phyloP scores from a whole-genome alignment of 176 grass and related monocot genomes.

The Eleusine indica region DNA sequence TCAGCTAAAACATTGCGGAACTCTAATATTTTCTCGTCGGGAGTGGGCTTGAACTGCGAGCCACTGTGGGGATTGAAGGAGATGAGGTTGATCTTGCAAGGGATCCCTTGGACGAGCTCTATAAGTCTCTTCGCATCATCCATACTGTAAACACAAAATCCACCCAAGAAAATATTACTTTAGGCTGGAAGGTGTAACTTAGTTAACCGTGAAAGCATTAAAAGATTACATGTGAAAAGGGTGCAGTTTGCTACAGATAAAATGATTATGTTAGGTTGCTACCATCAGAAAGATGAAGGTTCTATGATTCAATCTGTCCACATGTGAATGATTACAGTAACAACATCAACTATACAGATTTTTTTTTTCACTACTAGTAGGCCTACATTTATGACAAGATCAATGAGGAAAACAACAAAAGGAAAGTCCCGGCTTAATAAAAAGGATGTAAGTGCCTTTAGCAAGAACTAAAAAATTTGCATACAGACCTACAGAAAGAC shows the following conservation, averaged over 20 bases:
- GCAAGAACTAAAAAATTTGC: neutral
- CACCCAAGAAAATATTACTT: neutral
- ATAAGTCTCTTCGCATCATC: conserved; percentile 88
- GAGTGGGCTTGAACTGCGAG: conserved; percentile 82
- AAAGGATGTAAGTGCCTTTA: neutral
- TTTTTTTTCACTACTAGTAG: neutral
- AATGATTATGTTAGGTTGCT: neutral
- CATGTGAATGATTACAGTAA: neutral
- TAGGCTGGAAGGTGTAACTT: neutral
- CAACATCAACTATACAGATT: neutral
- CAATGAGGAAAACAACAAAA: neutral
- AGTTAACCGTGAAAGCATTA: conserved; percentile 1
- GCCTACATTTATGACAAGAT: neutral
- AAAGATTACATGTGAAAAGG: neutral
- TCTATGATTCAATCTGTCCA: neutral
- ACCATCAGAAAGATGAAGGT: neutral
- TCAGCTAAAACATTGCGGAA: conserved; percentile 82
- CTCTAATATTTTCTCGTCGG: conserved; percentile 78
- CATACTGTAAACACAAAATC: conserved; percentile 49
- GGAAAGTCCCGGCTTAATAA: neutral
- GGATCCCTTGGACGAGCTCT: conserved; percentile 69
- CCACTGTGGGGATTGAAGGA: conserved; percentile 89
- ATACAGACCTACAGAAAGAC: conserved; percentile 1
- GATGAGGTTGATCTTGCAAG: conserved; percentile 95
- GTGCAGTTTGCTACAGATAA: neutral